Evolutionary conservation across 768 basidiomycete species (phyloP).

Genomic region (Hericium erinaceus): DNA sequence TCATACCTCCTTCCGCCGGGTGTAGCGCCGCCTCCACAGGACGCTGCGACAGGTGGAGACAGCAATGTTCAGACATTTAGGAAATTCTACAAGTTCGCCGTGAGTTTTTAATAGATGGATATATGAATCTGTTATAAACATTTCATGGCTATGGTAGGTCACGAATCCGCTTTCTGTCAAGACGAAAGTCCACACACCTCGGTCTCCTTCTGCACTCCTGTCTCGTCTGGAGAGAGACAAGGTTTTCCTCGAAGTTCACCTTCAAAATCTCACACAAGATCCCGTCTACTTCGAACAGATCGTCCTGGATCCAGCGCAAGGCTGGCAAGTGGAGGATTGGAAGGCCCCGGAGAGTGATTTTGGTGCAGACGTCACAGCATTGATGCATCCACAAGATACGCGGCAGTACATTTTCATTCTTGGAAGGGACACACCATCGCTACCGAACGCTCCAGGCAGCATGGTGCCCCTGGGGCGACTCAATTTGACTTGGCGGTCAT

Average conservation of each 20-base stretch:
- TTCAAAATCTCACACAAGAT: conserved; percentile 10
- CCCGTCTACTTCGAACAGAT: conserved; percentile 59
- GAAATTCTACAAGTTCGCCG: conserved; percentile 88
- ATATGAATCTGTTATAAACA: background rate
- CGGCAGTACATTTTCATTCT: conserved; percentile 87
- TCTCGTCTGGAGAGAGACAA: conserved; percentile 61
- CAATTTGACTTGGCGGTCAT: conserved; percentile 83
- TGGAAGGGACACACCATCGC: conserved; percentile 35
- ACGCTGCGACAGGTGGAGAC: conserved; percentile 28
- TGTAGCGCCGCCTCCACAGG: conserved; percentile 37
- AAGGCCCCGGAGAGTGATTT: conserved; percentile 29
- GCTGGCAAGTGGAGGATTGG: conserved; percentile 50
- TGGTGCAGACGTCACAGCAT: conserved; percentile 23
- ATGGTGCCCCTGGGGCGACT: conserved; percentile 76
- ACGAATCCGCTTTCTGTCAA: conserved; percentile 94
- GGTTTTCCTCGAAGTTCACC: conserved; percentile 29
- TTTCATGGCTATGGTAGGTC: conserved; percentile 39
- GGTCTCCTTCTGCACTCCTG: conserved; percentile 63
- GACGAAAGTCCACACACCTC: conserved; percentile 80
- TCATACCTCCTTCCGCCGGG: conserved; percentile 67
- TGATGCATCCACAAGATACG: conserved; percentile 78
- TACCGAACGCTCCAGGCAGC: conserved; percentile 57
- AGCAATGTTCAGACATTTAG: conserved; percentile 60
- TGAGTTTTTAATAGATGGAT: conserved; percentile 30
- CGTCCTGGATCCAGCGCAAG: conserved; percentile 62